These are phyloP conservation scores for Zopfochytrium polystomum DNA, from an alignment of 371 early-diverging fungal species.

Conservation along the genomic window DNA sequence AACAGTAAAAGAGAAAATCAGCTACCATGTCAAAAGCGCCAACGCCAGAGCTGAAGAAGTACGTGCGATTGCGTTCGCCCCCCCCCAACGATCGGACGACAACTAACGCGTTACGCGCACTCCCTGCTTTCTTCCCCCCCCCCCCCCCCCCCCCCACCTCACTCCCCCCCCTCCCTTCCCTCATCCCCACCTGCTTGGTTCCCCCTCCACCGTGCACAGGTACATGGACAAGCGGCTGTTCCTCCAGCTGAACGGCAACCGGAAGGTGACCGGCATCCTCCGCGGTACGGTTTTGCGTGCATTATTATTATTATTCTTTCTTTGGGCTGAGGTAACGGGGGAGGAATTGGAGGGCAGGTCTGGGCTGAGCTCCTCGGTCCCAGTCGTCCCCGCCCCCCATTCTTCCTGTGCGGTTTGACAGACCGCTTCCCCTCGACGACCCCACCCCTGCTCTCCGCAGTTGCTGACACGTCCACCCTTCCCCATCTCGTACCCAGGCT, in stretches of 20 bases:
- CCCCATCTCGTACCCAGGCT: slow-evolving; percentile 56
- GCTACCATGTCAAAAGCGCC: slow-evolving; percentile 66
- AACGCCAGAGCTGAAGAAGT: slow-evolving; percentile 81
- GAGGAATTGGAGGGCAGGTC: no score
- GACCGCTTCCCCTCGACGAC: not conserved
- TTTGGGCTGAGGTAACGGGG: no score
- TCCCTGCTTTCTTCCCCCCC: not conserved
- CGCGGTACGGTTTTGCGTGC: slow-evolving; percentile 65
- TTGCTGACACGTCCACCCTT: not conserved
- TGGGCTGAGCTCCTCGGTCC: no score
- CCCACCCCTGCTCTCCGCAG: not conserved
- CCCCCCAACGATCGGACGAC: not conserved
- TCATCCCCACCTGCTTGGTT: not conserved
- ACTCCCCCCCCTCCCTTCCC: not conserved
- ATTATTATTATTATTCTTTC: no score
- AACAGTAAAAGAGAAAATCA: no score
- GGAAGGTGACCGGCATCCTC: slow-evolving; percentile 89
- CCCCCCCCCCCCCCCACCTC: not conserved
- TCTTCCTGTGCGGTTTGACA: not conserved
- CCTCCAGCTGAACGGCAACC: slow-evolving; percentile 87
- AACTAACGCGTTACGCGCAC: not conserved
- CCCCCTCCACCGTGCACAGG: no score
- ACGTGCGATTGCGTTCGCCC: slow-evolving; percentile 31
- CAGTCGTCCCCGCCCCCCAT: not conserved
- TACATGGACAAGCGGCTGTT: slow-evolving; percentile 95